Conservation (phyloP, 306 rosid genomes). For the Vigna trinervia region DNA sequence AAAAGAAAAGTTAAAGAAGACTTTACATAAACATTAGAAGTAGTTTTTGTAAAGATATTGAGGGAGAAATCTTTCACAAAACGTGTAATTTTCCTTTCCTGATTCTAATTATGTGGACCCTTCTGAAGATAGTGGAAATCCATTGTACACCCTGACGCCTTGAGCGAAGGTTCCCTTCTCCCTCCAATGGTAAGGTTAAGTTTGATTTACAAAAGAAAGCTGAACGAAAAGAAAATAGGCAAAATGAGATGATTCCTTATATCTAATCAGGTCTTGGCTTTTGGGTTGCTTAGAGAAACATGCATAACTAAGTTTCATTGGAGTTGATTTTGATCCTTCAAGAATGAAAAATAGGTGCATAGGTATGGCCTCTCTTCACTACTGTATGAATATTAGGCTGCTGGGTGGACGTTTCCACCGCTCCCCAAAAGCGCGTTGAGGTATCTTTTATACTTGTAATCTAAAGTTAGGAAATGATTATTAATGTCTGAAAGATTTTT, state of each 20-base stretch:
- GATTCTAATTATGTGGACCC: background rate
- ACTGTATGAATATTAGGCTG: conserved; percentile 37
- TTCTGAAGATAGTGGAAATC: background rate
- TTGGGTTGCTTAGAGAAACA: conserved; percentile 41
- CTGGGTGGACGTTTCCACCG: conserved; percentile 26
- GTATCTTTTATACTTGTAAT: background rate
- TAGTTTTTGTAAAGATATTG: background rate
- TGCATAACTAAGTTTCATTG: background rate
- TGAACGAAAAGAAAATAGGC: background rate
- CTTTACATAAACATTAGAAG: background rate
- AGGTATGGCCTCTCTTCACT: conserved; percentile 32
- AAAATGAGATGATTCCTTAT: no score
- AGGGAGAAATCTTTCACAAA: background rate
- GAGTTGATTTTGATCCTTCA: conserved; percentile 8
- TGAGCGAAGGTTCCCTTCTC: background rate
- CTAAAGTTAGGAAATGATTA: background rate
- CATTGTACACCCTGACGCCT: background rate
- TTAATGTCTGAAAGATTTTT: background rate
- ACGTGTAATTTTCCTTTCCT: conserved; percentile 6
- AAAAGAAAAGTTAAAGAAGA: background rate
- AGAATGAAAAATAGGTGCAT: background rate
- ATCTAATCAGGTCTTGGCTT: background rate
- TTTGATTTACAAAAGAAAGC: background rate
- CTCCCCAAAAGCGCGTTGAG: conserved; percentile 41
- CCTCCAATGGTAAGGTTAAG: background rate